Conservation (phyloP, 129 eudicot genomes). For the Calendula officinalis region DNA sequence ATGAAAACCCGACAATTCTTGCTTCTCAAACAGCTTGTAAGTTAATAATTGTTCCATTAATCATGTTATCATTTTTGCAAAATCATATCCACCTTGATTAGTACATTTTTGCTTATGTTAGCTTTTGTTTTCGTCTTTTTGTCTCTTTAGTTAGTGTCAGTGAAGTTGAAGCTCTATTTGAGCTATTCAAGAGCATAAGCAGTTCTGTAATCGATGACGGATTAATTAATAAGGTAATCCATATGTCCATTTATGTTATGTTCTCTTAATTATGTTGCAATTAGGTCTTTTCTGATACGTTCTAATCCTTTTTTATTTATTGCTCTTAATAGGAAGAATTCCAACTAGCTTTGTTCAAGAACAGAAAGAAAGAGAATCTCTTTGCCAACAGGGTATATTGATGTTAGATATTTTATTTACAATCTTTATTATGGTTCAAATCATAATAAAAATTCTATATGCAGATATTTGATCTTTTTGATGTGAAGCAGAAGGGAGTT, state of each 20-base stretch:
- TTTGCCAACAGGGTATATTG: conserved; percentile 84
- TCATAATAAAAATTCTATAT: conserved; percentile 14
- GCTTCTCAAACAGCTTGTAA: conserved; percentile 99
- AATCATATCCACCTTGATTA: neutral
- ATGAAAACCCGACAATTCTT: conserved; percentile 75
- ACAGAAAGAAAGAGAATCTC: conserved; percentile 85
- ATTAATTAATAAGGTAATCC: conserved; percentile 79
- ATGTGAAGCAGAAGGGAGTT: conserved; percentile 78
- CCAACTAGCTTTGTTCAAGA: conserved; percentile 92
- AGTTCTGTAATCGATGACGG: conserved; percentile 97
- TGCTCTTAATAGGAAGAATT: conserved; percentile 75
- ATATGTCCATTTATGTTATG: neutral
- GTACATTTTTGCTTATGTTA: conserved; percentile 10
- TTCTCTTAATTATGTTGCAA: neutral
- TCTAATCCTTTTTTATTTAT: neutral
- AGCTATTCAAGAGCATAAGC: conserved; percentile 94
- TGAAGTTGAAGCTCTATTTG: conserved; percentile 98
- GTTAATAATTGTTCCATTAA: conserved; percentile 23
- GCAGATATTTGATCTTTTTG: conserved; percentile 95
- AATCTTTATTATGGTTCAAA: too few relatives aligned
- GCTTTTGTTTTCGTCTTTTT: conserved; percentile 1
- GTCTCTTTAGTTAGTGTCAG: conserved; percentile 82
- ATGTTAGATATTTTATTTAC: too few relatives aligned
- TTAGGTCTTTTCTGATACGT: conserved; percentile 6
- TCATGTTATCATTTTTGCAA: conserved; percentile 3